Evolutionary conservation across 106 monocot species (phyloP).

Genomic region (Dioscorea zingiberensis): DNA sequence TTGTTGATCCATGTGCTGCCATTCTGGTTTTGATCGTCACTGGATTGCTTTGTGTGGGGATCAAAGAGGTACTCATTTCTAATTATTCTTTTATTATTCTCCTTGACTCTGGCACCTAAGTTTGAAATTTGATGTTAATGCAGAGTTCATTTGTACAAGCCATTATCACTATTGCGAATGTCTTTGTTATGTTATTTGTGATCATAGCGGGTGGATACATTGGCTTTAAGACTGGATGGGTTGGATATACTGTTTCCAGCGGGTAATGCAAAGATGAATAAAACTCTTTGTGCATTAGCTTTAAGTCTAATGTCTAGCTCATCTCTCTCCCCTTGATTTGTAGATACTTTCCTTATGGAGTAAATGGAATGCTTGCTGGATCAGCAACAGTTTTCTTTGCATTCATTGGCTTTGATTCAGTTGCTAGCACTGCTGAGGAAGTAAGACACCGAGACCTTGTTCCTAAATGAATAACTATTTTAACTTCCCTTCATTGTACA

Average conservation of each 20-base stretch:
- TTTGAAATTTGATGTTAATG: slow-evolving; percentile 6
- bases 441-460: slow-evolving; percentile 17
- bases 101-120: not conserved
- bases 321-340: slow-evolving; percentile 5
- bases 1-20: slow-evolving; percentile 93
- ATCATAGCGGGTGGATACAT: slow-evolving; percentile 91
- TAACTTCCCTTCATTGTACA: too few species aligned
- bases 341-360: slow-evolving; percentile 92
- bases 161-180: slow-evolving; percentile 68
- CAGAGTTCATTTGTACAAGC: slow-evolving; percentile 84
- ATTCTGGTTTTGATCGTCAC: slow-evolving; percentile 73
- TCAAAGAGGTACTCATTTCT: slow-evolving; percentile 66
- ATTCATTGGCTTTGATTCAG: slow-evolving; percentile 93
- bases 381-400: slow-evolving; percentile 96
- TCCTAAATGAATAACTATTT: too few species aligned
- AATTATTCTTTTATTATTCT: not conserved
- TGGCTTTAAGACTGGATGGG: slow-evolving; percentile 90
- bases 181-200: slow-evolving; percentile 85
- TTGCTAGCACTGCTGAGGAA: slow-evolving; percentile 99
- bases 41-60: slow-evolving; percentile 75
- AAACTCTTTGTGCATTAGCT: not conserved
- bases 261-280: slow-evolving; percentile 36
- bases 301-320: not conserved
- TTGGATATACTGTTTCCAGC: slow-evolving; percentile 62
- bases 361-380: slow-evolving; percentile 93